A percentile compares a stretch with the other conserved stretches of the same genome.
These are phyloP conservation scores for Pyrenophora teres DNA, from an alignment of 2,329 filamentous ascomycete genomes.

Conservation along the genomic window DNA sequence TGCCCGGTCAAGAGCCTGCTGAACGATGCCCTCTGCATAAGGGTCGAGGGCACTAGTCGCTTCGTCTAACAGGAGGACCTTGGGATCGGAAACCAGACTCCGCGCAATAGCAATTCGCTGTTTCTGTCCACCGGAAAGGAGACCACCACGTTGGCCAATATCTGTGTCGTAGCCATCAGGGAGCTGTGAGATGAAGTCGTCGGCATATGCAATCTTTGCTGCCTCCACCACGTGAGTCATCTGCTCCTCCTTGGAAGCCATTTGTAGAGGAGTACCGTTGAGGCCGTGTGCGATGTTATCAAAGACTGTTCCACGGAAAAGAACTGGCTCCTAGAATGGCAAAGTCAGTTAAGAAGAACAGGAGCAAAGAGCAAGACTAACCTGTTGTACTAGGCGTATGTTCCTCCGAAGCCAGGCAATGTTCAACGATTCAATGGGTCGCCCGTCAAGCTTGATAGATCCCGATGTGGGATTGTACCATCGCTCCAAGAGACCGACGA, in stretches of 20 bases:
- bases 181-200: conserved; percentile 81
- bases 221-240: conserved; percentile 75
- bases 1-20: conserved; percentile 85
- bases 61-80: conserved; percentile 89
- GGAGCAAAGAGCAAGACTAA: background rate
- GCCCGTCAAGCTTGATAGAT: conserved; percentile 67
- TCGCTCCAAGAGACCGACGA: conserved; percentile 86
- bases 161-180: conserved; percentile 91
- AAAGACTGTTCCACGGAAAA: conserved; percentile 87
- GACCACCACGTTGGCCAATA: conserved; percentile 88
- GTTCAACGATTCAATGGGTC: conserved; percentile 58
- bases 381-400: conserved; percentile 65
- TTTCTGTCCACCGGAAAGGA: conserved; percentile 92
- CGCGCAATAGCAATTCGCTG: conserved; percentile 93
- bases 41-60: conserved; percentile 92
- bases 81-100: conserved; percentile 86
- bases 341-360: background rate
- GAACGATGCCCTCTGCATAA: conserved; percentile 90
- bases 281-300: conserved; percentile 86
- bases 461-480: conserved; percentile 86
- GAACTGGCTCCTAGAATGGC: conserved; percentile 87
- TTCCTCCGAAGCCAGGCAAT: conserved; percentile 59
- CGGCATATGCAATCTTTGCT: conserved; percentile 78
- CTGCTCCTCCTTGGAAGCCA: conserved; percentile 67
- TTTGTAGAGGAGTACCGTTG: conserved; percentile 78